Conservation (phyloP, 352 stramenopile genomes). For the Phytophthora brassicae region DNA sequence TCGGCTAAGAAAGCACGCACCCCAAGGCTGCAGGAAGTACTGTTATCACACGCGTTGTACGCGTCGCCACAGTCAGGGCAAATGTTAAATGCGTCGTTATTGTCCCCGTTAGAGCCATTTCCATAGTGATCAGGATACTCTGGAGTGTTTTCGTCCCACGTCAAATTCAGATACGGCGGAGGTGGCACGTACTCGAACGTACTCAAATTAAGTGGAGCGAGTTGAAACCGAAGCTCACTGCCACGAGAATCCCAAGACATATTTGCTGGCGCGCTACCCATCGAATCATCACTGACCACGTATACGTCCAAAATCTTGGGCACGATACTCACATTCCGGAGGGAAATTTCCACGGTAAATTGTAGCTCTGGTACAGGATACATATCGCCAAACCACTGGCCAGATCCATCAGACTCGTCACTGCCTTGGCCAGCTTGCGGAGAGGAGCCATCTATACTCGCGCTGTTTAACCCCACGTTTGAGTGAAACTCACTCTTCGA, state of each 20-base stretch:
- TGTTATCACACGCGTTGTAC: constrained; percentile 28
- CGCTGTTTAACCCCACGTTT: constrained; percentile 5
- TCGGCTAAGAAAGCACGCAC: constrained; percentile 33
- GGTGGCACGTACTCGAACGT: constrained; percentile 48
- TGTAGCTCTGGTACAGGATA: constrained; percentile 23
- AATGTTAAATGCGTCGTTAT: constrained; percentile 8
- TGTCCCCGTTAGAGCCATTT: constrained; percentile 8
- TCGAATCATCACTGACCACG: not conserved
- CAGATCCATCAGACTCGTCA: constrained; percentile 1
- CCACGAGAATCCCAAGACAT: constrained; percentile 3
- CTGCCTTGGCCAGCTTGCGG: constrained; percentile 6
- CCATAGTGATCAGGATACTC: constrained; percentile 16
- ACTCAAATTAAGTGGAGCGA: constrained; percentile 33
- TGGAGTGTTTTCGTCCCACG: constrained; percentile 28
- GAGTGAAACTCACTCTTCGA: not conserved
- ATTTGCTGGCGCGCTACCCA: not conserved
- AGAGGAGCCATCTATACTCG: constrained; percentile 10
- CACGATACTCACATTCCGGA: constrained; percentile 37
- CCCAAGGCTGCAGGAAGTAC: constrained; percentile 43
- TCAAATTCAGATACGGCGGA: constrained; percentile 33
- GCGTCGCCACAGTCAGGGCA: constrained; percentile 21
- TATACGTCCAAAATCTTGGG: constrained; percentile 20
- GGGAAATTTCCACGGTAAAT: constrained; percentile 36
- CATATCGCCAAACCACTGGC: constrained; percentile 8
- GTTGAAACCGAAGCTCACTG: constrained; percentile 16